A percentile compares a stretch with the other conserved stretches of the same genome.
These are phyloP conservation scores for Sclerotinia sclerotiorum DNA, from an alignment of 2,329 filamentous ascomycete genomes.

Conservation along the genomic window DNA sequence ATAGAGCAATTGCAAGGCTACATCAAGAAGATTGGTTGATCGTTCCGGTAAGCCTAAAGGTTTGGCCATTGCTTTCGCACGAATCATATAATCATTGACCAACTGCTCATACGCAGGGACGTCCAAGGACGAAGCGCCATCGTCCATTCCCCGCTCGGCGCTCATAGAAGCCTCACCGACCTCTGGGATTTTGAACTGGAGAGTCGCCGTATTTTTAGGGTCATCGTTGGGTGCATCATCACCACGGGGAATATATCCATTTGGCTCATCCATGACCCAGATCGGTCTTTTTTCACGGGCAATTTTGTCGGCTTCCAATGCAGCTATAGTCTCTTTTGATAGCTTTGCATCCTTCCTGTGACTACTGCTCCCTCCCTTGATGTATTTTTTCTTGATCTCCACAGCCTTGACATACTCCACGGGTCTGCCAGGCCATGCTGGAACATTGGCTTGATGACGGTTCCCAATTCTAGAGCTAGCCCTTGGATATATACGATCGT, in stretches of 20 bases:
- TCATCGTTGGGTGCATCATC: constrained; percentile 72
- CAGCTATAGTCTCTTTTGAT: constrained; percentile 76
- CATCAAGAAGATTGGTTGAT: constrained; percentile 85
- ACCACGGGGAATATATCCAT: constrained; percentile 80
- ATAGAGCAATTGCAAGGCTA: constrained; percentile 73
- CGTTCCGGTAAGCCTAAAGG: constrained; percentile 68
- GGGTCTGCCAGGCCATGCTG: constrained; percentile 80
- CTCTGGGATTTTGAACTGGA: constrained; percentile 76
- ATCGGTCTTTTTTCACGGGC: constrained; percentile 80
- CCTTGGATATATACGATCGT: constrained; percentile 94
- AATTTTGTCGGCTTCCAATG: constrained; percentile 77
- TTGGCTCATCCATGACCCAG: constrained; percentile 89
- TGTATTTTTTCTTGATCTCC: constrained; percentile 77
- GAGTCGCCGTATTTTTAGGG: constrained; percentile 69
- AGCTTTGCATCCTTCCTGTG: constrained; percentile 75
- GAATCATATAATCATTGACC: constrained; percentile 72
- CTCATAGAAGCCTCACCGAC: constrained; percentile 47
- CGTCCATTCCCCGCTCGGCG: constrained; percentile 42
- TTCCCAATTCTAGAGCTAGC: constrained; percentile 90
- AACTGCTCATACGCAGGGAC: constrained; percentile 46
- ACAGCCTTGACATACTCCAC: constrained; percentile 88
- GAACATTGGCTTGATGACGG: constrained; percentile 84
- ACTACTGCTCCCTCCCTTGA: constrained; percentile 51
- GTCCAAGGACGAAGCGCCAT: constrained; percentile 37
- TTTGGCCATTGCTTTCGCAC: constrained; percentile 55